Base-by-base conservation (phyloP, 371 early-diverging fungal species). In the Mortierella sp. region DNA sequence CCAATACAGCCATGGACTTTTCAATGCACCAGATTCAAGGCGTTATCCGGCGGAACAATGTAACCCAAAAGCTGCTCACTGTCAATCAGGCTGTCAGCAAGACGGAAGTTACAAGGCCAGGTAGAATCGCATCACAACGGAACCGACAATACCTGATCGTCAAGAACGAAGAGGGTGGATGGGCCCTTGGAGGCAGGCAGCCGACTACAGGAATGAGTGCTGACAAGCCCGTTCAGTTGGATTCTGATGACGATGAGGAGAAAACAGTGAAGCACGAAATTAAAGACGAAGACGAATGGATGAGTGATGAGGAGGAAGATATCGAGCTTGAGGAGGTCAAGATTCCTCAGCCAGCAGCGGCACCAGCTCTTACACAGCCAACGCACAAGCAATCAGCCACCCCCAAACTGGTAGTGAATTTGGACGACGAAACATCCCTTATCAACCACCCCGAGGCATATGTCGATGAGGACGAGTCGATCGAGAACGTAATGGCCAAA, bases 1-100 rank as follows among this genome's bases (percentile, higher is more conserved):
- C 78, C 13, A 59, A 81, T 22, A 91, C 89, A 0, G 90, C 95
- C 0, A 63, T 92, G 48, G 97, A 96, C 57, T 98, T 98, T 73
- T 94, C 95, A 45, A 86, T 91, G 54, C 83, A 92, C 44, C 99
- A 98, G 72, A 95, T 98, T 61, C 83, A 92, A 19, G 83, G 91
- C 28, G 82, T 97, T 16, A 87, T 94, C 34, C 87, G 90, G 54
- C 82, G 99, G 28, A 96, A 96, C 67, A 83, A 82, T n/a, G 84
- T 97, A 71, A 97, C 94, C 0, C 93, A 96, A 68, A 86, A 91
- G 54, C 70, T 91, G 40, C 78, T 93, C 39, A 80, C 86, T 22
- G 88, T 92, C 62, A 89, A 85, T 19, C 86, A 86, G 8, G 73
- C 81, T 2, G 80, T 81, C 16, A 81, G 81, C 60, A 74, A 81